phyloP scores from a whole-genome alignment of 2,329 filamentous ascomycete species.

The Drechslerella dactyloides region DNA sequence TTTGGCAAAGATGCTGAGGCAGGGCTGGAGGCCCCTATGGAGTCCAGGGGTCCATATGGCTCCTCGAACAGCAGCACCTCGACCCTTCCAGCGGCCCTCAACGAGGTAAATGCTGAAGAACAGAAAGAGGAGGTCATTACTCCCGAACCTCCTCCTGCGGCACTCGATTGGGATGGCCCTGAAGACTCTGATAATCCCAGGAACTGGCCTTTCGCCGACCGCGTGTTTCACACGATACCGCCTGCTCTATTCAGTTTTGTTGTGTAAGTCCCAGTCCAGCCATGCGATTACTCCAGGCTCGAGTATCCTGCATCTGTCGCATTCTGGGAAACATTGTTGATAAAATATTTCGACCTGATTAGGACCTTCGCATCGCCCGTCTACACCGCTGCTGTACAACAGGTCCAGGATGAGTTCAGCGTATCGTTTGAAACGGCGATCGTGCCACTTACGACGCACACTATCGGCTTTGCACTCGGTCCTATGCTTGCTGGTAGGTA shows the following conservation, averaged over 20 bases:
- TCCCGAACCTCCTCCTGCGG: slow-evolving; percentile 4
- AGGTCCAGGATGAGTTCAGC: slow-evolving; percentile 50
- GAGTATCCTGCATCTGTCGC: not conserved
- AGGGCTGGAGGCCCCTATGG: not conserved
- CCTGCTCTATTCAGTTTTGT: slow-evolving; percentile 58
- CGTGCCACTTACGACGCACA: slow-evolving; percentile 52
- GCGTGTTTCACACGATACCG: slow-evolving; percentile 56
- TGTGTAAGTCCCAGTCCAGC: slow-evolving; percentile 55
- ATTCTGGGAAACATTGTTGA: not conserved
- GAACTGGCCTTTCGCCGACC: slow-evolving; percentile 57
- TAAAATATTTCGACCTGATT: not conserved
- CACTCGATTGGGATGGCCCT: slow-evolving; percentile 56
- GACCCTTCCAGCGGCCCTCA: slow-evolving; percentile 10
- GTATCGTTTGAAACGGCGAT: slow-evolving; percentile 49
- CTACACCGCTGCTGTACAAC: slow-evolving; percentile 50
- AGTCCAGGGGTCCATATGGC: slow-evolving; percentile 19
- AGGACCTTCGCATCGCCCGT: slow-evolving; percentile 52
- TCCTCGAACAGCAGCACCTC: slow-evolving; percentile 26
- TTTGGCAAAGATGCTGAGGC: slow-evolving; percentile 16
- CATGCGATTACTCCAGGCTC: not conserved
- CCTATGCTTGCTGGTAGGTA: slow-evolving; percentile 52
- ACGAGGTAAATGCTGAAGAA: slow-evolving; percentile 20
- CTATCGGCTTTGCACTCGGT: slow-evolving; percentile 53
- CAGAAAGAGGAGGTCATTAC: slow-evolving; percentile 8
- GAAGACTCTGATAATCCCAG: slow-evolving; percentile 58